Conservation (phyloP, 352 stramenopile genomes). For the Pythium sukuiense region DNA sequence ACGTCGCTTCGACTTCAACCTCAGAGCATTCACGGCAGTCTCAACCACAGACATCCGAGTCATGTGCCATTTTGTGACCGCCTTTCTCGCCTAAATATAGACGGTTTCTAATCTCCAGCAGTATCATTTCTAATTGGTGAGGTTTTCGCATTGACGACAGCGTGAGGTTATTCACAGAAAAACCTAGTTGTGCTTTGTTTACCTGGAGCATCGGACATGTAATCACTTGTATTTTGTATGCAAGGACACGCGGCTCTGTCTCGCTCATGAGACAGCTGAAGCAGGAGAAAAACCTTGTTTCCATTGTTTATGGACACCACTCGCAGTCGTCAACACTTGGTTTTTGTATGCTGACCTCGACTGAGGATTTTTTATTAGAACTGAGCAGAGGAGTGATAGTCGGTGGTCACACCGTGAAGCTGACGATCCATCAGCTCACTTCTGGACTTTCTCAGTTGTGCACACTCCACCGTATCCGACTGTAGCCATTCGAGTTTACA, state of each 20-base stretch:
- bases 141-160: neutral
- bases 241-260: neutral
- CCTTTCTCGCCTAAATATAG: neutral
- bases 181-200: slow-evolving; percentile 25
- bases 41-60: neutral
- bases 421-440: slow-evolving; percentile 14
- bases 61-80: neutral
- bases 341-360: slow-evolving; percentile 6
- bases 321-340: slow-evolving; percentile 7
- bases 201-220: slow-evolving; percentile 1
- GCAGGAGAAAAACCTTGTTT: slow-evolving; percentile 10
- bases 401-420: neutral
- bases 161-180: slow-evolving; percentile 13
- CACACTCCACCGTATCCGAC: neutral
- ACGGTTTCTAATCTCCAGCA: neutral
- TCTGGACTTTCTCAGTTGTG: slow-evolving; percentile 23
- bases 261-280: neutral
- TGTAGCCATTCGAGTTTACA: slow-evolving; percentile 13
- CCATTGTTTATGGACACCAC: neutral
- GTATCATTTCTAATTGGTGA: neutral
- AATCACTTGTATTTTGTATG: slow-evolving; percentile 25
- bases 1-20: neutral
- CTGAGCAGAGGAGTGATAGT: slow-evolving; percentile 14
- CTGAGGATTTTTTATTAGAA: neutral
- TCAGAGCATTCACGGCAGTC: neutral